phyloP scores from a whole-genome alignment of 2,329 filamentous ascomycete genomes.

The Epicoccum nigrum region DNA sequence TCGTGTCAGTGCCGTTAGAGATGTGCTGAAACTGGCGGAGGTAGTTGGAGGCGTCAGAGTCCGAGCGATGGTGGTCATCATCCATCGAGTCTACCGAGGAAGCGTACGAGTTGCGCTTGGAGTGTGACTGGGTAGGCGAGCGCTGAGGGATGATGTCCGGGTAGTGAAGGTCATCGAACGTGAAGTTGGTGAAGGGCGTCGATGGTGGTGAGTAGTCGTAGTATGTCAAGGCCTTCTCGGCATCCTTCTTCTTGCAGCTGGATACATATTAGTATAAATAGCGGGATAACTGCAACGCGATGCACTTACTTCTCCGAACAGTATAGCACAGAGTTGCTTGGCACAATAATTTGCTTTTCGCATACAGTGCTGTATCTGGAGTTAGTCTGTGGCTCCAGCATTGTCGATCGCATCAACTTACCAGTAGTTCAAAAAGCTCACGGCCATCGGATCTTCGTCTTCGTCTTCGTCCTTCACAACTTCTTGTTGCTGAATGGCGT shows the following conservation, averaged over 20 bases:
- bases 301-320: constrained; percentile 66
- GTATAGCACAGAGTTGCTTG: constrained; percentile 65
- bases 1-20: constrained; percentile 30
- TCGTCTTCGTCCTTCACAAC: constrained; percentile 46
- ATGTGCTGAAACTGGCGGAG: constrained; percentile 50
- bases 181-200: constrained; percentile 46
- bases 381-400: constrained; percentile 13
- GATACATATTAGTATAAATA: constrained; percentile 20
- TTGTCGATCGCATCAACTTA: constrained; percentile 35
- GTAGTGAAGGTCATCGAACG: constrained; percentile 48
- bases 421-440: constrained; percentile 61
- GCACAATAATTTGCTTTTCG: constrained; percentile 68
- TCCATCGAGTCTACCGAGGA: constrained; percentile 53
- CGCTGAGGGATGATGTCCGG: constrained; percentile 55
- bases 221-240: constrained; percentile 43
- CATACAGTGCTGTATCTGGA: constrained; percentile 62
- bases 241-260: constrained; percentile 56
- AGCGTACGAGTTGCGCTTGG: constrained; percentile 48
- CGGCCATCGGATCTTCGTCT: constrained; percentile 58
- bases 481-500: constrained; percentile 34
- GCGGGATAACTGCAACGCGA: background rate
- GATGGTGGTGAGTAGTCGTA: constrained; percentile 45
- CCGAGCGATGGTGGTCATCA: constrained; percentile 32
- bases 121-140: constrained; percentile 51
- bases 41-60: constrained; percentile 51